phyloP scores from a whole-genome alignment of 352 stramenopile genomes.

The Globisporangium recalcitrans region DNA sequence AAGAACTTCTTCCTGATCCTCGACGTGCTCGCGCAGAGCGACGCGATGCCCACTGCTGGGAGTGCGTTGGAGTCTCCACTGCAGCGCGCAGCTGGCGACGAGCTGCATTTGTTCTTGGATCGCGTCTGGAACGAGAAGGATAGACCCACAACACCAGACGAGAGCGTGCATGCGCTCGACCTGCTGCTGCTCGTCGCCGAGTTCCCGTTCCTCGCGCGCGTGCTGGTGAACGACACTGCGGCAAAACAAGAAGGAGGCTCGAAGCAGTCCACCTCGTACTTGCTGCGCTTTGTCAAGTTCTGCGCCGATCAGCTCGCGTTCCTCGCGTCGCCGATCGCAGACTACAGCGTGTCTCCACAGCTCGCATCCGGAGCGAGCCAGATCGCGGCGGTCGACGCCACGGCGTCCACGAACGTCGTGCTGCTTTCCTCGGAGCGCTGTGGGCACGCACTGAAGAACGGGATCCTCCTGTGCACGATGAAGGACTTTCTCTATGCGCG shows the following conservation, averaged over 20 bases:
- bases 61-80: slow-evolving; percentile 11
- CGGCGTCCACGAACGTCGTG: slow-evolving; percentile 55
- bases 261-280: slow-evolving; percentile 12
- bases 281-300: slow-evolving; percentile 46
- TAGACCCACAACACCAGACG: slow-evolving; percentile 14
- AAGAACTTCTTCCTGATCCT: slow-evolving; percentile 71
- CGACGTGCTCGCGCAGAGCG: slow-evolving; percentile 32
- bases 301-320: slow-evolving; percentile 50
- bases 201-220: slow-evolving; percentile 45
- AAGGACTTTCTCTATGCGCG: slow-evolving; percentile 47
- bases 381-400: slow-evolving; percentile 6
- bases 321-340: slow-evolving; percentile 44
- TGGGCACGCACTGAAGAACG: slow-evolving; percentile 59
- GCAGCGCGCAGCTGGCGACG: slow-evolving; percentile 24
- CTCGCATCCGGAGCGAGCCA: slow-evolving; percentile 6
- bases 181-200: slow-evolving; percentile 55
- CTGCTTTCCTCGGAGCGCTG: slow-evolving; percentile 71
- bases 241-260: slow-evolving; percentile 6
- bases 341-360: slow-evolving; percentile 24
- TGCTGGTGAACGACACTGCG: slow-evolving; percentile 26
- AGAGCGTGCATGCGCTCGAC: slow-evolving; percentile 39
- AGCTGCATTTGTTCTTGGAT: slow-evolving; percentile 37
- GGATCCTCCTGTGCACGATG: slow-evolving; percentile 59
- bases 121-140: slow-evolving; percentile 22
- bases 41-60: slow-evolving; percentile 1